Percentiles rank a stretch among this genome's conserved stretches.
Evolutionary conservation across 2,329 filamentous ascomycete genomes (phyloP).

Genomic region (Xylariaceae sp.): DNA sequence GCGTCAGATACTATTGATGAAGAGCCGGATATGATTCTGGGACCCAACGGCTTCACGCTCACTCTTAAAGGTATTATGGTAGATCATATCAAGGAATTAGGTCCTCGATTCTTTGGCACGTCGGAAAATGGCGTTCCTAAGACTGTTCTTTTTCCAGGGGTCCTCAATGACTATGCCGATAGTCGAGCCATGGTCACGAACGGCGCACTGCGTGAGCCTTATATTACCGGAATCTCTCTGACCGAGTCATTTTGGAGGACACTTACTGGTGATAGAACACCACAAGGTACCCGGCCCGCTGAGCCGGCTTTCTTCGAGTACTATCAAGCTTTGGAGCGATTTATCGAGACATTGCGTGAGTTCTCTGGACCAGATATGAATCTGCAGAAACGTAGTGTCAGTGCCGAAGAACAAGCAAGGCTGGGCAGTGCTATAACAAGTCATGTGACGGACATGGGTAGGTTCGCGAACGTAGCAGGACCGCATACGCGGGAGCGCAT

Average conservation of each 20-base stretch:
- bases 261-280: not conserved
- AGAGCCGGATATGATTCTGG: not conserved
- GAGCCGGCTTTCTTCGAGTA: not conserved
- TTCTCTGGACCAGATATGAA: not conserved
- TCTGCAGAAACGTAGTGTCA: not conserved
- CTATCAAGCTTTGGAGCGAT: not conserved
- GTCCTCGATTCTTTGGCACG: slow-evolving; percentile 4
- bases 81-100: not conserved
- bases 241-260: slow-evolving; percentile 8
- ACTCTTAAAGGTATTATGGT: not conserved
- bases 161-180: not conserved
- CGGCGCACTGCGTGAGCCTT: not conserved
- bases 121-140: not conserved
- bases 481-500: slow-evolving; percentile 4
- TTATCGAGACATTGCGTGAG: not conserved
- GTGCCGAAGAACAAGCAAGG: not conserved
- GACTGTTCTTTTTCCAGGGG: not conserved
- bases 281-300: not conserved
- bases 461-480: not conserved
- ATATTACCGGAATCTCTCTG: slow-evolving; percentile 5
- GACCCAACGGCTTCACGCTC: not conserved
- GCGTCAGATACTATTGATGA: not conserved
- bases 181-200: not conserved
- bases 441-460: not conserved
- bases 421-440: not conserved